These are phyloP conservation scores for Exophiala oligosperma DNA, from an alignment of 2,329 filamentous ascomycete species.

Conservation along the genomic window DNA sequence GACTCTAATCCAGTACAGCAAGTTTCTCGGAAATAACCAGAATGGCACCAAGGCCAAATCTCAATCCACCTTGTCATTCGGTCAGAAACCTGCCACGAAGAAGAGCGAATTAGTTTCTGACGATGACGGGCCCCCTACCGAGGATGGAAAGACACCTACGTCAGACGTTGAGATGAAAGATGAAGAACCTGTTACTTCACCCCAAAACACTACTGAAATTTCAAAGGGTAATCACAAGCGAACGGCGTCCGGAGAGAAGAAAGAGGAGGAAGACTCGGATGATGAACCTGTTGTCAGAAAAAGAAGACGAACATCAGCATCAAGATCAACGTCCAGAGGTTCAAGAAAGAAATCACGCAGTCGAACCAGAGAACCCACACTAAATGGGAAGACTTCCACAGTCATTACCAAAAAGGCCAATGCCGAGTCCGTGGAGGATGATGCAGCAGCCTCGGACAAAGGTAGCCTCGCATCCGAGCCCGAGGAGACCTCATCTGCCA, in stretches of 20 bases:
- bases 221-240: conserved; percentile 41
- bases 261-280: conserved; percentile 53
- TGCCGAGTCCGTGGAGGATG: conserved; percentile 24
- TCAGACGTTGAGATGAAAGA: conserved; percentile 35
- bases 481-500: conserved; percentile 44
- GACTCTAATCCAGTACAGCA: conserved; percentile 54
- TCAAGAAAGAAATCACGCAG: conserved; percentile 25
- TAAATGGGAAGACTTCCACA: no score
- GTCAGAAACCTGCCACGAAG: conserved; percentile 31
- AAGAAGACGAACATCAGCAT: conserved; percentile 36
- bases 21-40: conserved; percentile 83
- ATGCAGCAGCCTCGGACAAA: conserved; percentile 46
- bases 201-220: conserved; percentile 21
- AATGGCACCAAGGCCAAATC: conserved; percentile 54
- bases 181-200: conserved; percentile 15
- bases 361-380: conserved; percentile 16
- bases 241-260: conserved; percentile 37
- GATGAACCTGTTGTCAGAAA: conserved; percentile 63
- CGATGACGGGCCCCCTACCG: conserved; percentile 17
- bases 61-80: conserved; percentile 33
- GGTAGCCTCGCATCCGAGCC: conserved; percentile 38
- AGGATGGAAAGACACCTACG: conserved; percentile 13
- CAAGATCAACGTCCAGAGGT: conserved; percentile 33
- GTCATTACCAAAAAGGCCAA: no score
- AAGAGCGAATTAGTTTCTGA: conserved; percentile 31